Percentiles rank a stretch among this genome's conserved stretches.
Conservation (phyloP, 2,329 filamentous ascomycete species). For the Cordyceps pruinosa region DNA sequence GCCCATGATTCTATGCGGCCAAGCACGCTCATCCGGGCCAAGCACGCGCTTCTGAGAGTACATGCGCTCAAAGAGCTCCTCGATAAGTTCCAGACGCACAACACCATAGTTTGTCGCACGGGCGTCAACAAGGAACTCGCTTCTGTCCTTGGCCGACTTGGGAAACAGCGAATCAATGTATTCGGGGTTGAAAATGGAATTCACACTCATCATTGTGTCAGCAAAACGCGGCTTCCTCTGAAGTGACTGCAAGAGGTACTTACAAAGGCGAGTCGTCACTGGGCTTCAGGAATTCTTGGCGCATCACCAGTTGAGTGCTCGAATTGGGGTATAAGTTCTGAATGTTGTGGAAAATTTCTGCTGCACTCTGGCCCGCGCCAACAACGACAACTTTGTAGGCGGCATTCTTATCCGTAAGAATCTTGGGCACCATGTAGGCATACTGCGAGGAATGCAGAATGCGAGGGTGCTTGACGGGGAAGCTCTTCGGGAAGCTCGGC, state of each 20-base stretch:
- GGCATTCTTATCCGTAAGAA: constrained; percentile 48
- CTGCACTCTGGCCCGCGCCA: constrained; percentile 85
- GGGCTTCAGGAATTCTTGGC: constrained; percentile 74
- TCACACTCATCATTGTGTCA: constrained; percentile 64
- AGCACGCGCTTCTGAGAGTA: constrained; percentile 76
- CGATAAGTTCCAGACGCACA: constrained; percentile 82
- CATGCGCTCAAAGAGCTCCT: constrained; percentile 78
- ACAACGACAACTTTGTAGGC: constrained; percentile 75
- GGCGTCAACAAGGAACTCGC: constrained; percentile 56
- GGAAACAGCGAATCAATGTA: constrained; percentile 72
- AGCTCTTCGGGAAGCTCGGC: constrained; percentile 61
- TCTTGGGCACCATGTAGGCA: constrained; percentile 53
- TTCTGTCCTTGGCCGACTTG: constrained; percentile 56
- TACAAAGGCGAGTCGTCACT: constrained; percentile 96
- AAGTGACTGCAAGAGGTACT: constrained; percentile 28
- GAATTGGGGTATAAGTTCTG: constrained; percentile 76
- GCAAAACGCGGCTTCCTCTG: too few relatives aligned
- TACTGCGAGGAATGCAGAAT: constrained; percentile 90
- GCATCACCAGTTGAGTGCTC: constrained; percentile 70
- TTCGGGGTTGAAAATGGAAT: constrained; percentile 91
- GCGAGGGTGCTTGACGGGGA: constrained; percentile 62
- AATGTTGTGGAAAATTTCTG: constrained; percentile 90
- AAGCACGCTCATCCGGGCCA: constrained; percentile 59
- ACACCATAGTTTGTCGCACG: constrained; percentile 91
- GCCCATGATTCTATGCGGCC: constrained; percentile 75